These are phyloP conservation scores for Boletus tylopilopsis DNA, from an alignment of 768 basidiomycete species.

Conservation along the genomic window DNA sequence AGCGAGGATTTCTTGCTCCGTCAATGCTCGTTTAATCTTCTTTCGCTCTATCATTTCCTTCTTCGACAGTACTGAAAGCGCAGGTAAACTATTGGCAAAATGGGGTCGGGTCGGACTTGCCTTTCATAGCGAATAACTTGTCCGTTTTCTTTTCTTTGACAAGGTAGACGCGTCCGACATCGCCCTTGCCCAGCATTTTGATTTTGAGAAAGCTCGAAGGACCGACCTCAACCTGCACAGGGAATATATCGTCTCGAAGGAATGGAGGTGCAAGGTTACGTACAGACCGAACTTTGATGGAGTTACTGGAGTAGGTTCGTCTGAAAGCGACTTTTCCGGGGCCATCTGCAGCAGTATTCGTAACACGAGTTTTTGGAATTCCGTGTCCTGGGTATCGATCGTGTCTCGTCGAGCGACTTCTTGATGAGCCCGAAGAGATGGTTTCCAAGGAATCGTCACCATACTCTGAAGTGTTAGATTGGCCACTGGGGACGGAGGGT, in stretches of 20 bases:
- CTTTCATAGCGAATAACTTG: slow-evolving; percentile 99
- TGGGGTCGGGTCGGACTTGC: slow-evolving; percentile 42
- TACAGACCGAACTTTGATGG: slow-evolving; percentile 90
- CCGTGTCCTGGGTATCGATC: slow-evolving; percentile 28
- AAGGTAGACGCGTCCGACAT: slow-evolving; percentile 97
- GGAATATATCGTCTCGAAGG: not conserved
- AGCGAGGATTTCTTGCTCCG: slow-evolving; percentile 98
- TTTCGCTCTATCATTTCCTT: slow-evolving; percentile 99
- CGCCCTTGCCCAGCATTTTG: slow-evolving; percentile 97
- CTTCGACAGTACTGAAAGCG: slow-evolving; percentile 84
- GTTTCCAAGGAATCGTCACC: slow-evolving; percentile 76
- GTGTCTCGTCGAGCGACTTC: slow-evolving; percentile 45
- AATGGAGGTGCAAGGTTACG: slow-evolving; percentile 23
- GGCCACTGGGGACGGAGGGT: slow-evolving; percentile 50
- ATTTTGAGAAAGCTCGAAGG: slow-evolving; percentile 95
- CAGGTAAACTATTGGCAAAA: slow-evolving; percentile 7
- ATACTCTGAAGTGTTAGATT: slow-evolving; percentile 49
- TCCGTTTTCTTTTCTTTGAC: slow-evolving; percentile 97
- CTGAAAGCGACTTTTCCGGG: slow-evolving; percentile 75
- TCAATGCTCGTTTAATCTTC: slow-evolving; percentile 98
- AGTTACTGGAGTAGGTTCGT: slow-evolving; percentile 95
- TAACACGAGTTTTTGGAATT: slow-evolving; percentile 41
- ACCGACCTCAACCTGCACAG: slow-evolving; percentile 79
- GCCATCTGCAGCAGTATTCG: slow-evolving; percentile 42
- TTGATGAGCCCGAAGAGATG: slow-evolving; percentile 70